These are phyloP conservation scores for Capsicum rhomboideum DNA, from an alignment of 257 asterid genomes.

Conservation along the genomic window DNA sequence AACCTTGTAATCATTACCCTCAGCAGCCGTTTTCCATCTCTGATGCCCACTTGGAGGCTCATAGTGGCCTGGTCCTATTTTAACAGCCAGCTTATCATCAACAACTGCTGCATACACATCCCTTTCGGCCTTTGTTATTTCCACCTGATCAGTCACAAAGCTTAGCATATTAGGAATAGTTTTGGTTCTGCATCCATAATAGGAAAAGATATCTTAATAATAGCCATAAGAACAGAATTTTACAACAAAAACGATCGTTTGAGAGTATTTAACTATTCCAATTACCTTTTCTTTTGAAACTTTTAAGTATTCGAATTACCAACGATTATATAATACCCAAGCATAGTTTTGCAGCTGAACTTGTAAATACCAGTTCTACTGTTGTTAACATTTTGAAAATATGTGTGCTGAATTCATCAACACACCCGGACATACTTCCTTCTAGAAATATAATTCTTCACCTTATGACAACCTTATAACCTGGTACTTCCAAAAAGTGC, in stretches of 20 bases:
- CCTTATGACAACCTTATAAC: background rate
- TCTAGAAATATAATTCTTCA: background rate
- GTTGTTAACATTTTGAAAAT: background rate
- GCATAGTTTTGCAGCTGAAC: background rate
- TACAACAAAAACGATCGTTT: background rate
- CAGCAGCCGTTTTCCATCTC: conserved; percentile 61
- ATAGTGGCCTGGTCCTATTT: conserved; percentile 87
- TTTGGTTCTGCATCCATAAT: background rate
- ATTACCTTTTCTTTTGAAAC: too few relatives aligned
- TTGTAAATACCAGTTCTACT: background rate
- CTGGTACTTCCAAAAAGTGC: background rate
- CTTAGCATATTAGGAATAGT: background rate
- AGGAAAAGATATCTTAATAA: background rate
- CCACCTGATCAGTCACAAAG: conserved; percentile 31
- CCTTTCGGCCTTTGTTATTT: conserved; percentile 71
- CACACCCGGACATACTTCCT: background rate
- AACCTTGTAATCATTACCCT: conserved; percentile 69
- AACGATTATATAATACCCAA: background rate
- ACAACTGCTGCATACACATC: conserved; percentile 87
- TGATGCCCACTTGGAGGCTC: conserved; percentile 45
- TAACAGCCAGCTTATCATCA: conserved; percentile 69
- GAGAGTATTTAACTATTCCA: background rate
- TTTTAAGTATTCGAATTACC: background rate
- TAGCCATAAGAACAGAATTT: background rate
- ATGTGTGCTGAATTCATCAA: background rate